Percentiles rank a stretch among this genome's conserved stretches.
phyloP scores from a whole-genome alignment of 2,329 filamentous ascomycete species.

The Knufia fluminis region DNA sequence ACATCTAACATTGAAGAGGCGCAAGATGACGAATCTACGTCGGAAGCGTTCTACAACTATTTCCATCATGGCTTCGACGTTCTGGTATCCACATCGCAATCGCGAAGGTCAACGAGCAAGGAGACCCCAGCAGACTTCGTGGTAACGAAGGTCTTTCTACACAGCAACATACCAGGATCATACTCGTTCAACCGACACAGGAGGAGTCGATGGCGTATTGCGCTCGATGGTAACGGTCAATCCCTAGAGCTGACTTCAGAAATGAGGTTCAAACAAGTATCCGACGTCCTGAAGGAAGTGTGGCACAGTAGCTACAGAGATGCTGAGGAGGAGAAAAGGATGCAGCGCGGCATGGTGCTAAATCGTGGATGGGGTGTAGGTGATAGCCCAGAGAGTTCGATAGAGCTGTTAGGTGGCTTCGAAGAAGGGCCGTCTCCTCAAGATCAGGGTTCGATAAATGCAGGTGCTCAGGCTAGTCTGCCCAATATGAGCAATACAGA shows the following conservation, averaged over 20 bases:
- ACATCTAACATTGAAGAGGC: conserved; percentile 46
- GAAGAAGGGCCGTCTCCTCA: conserved; percentile 53
- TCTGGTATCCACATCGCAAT: conserved; percentile 68
- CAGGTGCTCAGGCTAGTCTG: conserved; percentile 43
- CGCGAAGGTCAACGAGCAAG: conserved; percentile 40
- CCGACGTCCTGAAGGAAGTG: conserved; percentile 55
- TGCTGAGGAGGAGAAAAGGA: conserved; percentile 43
- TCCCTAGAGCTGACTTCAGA: conserved; percentile 55
- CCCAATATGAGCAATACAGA: conserved; percentile 56
- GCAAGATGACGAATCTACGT: conserved; percentile 44
- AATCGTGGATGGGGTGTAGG: conserved; percentile 87
- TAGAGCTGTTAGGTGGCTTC: conserved; percentile 76
- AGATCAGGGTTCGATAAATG: conserved; percentile 31
- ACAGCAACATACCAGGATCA: conserved; percentile 89
- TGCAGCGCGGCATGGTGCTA: conserved; percentile 63
- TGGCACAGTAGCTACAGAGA: conserved; percentile 60
- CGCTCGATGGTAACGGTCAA: conserved; percentile 32
- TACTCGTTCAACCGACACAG: conserved; percentile 95
- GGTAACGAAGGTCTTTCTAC: conserved; percentile 83
- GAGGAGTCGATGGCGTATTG: conserved; percentile 75
- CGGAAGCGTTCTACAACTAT: conserved; percentile 85
- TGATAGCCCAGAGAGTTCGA: conserved; percentile 81
- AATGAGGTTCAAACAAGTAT: conserved; percentile 65
- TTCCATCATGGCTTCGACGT: conserved; percentile 93
- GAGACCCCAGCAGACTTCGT: conserved; percentile 53